Evolutionary conservation across 192 early-diverging fungal genomes (phyloP), one percentile per base, ranked within the genome.

Genomic region (Phycomyces blakesleeanus): DNA sequence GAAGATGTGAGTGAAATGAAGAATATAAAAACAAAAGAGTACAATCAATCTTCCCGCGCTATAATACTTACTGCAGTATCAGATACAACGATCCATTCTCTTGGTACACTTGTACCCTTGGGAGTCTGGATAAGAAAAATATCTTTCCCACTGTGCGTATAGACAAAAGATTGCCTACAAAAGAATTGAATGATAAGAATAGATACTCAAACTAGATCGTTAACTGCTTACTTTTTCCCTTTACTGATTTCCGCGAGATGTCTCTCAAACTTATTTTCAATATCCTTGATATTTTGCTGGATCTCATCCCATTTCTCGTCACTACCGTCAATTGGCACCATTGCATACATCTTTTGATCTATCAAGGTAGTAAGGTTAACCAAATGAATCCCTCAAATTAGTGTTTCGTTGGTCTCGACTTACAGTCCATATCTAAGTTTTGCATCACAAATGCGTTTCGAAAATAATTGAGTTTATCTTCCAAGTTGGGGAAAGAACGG

Each of bases 121-220:
- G 95, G 88, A 8, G 95, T 78, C 66, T 99, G 95, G n/a, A 99
- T 63, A 74, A 94, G 93, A 71, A 93, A 95, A 16, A 90, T 85
- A 67, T 99, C 97, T 73, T 99, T 99, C 44, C 96, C 95, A 55
- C 97, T 77, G 76, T 96, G 85, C 63, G 89, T 91, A 82, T 90
- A 99, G 3, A 77, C 73, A 34, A 95, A 74, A 59, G 85, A 87
- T 6, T 78, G 68, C 1, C 84, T 68, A 20, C 85, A 34, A 34
- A 34, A 20, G 16, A 21, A 49, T 34, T 4, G 22, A 24, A 15
- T 34, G 40, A 58, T 20, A 39, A n/a, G 44, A 18, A 12, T 51
- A 16, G 7, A 55, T 25, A 15, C 9, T 22, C n/a, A n/a, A n/a
- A n/a, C n/a, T n/a, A n/a, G n/a, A n/a, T n/a, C n/a, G n/a, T n/a